Evolutionary conservation across 176 grass and related monocot genomes (phyloP), one percentile per base, ranked within the genome.

Genomic region (Oryza meyeriana): DNA sequence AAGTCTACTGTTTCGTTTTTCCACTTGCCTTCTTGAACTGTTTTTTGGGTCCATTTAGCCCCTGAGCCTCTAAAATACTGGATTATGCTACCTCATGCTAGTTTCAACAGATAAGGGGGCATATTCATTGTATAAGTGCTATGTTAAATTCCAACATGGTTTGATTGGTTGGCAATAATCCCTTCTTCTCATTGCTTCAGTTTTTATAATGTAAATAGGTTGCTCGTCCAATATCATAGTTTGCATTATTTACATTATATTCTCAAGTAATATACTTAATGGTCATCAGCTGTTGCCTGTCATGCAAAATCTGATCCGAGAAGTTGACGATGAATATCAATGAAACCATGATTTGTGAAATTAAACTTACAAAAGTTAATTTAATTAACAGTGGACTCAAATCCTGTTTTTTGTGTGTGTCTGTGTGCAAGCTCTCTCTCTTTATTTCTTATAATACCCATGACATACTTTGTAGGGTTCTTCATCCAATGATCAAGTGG

Each of bases 401-500:
- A 17, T 77, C 59, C 39, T 70, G 41, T 67, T 57, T 80, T 69
- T 69, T 80, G 9, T 80, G n/a, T 26, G 24, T 36, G n/a, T n/a
- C n/a, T n/a, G n/a, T n/a, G n/a, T 69, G 36, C 50, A 80, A 50
- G 44, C n/a, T 64, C 30, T 27, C 20, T 75, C n/a, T 75, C 52
- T 45, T 65, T 28, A 12, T 44, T 26, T 78, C 13, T 84, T 77
- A 83, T 38, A 42, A 34, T 40, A 70, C 81, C 34, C 26, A 72
- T 85, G 55, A 9, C 36, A 64, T 80, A 75, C 74, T 85, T 75
- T 75, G 58, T 62, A 93, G 91, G 81, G 45, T 66, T 80, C 73
- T 17, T 72, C 80, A 72, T 85, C 88, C 66, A 75, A 65, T 83
- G 69, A 83, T 79, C 59, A 82, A 79, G 83, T 85, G 79, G 61